Evolutionary conservation across 2,329 filamentous ascomycete genomes (phyloP).

Genomic region (Dothideomycetes sp.): DNA sequence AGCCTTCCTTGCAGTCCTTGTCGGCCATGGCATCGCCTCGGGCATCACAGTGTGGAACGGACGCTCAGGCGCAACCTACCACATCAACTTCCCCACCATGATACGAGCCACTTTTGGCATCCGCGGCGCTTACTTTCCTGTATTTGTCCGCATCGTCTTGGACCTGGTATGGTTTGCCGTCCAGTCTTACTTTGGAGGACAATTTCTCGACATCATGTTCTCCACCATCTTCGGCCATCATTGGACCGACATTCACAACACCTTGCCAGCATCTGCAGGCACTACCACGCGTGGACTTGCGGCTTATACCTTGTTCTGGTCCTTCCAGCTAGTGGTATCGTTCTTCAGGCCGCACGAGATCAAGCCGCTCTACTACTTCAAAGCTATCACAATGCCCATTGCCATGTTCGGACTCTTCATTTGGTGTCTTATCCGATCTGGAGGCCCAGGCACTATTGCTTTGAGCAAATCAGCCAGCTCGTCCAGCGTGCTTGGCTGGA

Average conservation of each 20-base stretch:
- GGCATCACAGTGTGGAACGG: constrained; percentile 48
- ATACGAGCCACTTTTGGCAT: constrained; percentile 45
- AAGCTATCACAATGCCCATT: constrained; percentile 34
- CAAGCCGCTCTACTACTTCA: constrained; percentile 28
- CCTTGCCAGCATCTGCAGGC: constrained; percentile 34
- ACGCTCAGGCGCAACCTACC: constrained; percentile 39
- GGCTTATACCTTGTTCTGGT: constrained; percentile 32
- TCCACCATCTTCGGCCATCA: constrained; percentile 47
- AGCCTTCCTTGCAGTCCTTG: constrained; percentile 27
- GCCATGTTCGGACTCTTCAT: no score
- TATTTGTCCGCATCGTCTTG: constrained; percentile 42
- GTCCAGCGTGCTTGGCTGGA: constrained; percentile 26
- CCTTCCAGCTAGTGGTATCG: constrained; percentile 34
- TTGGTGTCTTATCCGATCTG: no score
- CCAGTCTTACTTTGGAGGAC: constrained; percentile 51
- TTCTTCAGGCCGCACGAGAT: constrained; percentile 33
- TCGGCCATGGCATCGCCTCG: constrained; percentile 40
- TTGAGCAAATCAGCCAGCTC: constrained; percentile 20
- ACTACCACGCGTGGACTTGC: constrained; percentile 36
- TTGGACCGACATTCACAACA: constrained; percentile 43
- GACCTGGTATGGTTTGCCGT: constrained; percentile 40
- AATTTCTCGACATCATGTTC: constrained; percentile 40
- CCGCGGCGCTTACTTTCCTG: constrained; percentile 43
- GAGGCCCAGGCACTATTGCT: constrained; percentile 38
- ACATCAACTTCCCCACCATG: constrained; percentile 45